A percentile compares a stretch with the other conserved stretches of the same genome.
Conservation (phyloP, 306 rosid species). For the Cotoneaster glaucophyllus region DNA sequence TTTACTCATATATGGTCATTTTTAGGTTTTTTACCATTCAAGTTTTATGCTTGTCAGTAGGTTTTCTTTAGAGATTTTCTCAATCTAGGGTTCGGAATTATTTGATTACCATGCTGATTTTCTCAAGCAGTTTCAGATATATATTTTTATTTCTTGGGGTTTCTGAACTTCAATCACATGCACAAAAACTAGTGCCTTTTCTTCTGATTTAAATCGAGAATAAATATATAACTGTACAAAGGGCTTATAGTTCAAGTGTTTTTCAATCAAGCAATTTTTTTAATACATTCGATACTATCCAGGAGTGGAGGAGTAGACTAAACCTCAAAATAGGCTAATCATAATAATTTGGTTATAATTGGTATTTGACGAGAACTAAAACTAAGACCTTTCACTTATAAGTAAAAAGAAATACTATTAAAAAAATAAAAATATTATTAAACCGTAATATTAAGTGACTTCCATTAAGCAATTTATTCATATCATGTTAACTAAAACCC, state of each 20-base stretch:
- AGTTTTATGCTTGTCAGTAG: neutral
- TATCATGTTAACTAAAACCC: neutral
- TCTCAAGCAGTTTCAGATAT: neutral
- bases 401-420: too few species aligned
- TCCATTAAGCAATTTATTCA: too few species aligned
- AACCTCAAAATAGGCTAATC: too few species aligned
- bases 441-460: too few species aligned
- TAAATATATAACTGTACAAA: neutral
- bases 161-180: neutral
- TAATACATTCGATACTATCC: too few species aligned
- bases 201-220: neutral
- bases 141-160: neutral
- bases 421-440: too few species aligned
- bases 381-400: too few species aligned
- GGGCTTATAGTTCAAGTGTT: neutral
- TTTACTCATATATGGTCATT: neutral
- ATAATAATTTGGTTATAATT: too few species aligned
- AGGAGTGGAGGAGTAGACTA: too few species aligned
- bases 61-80: neutral
- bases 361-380: fast-evolving
- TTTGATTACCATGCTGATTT: neutral
- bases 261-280: too few species aligned
- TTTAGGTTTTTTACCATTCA: neutral
- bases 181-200: neutral
- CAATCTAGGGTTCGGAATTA: neutral